A percentile compares a stretch with the other conserved stretches of the same genome.
These are phyloP conservation scores for Yamadazyma sp. DNA, from an alignment of 1,139 yeast species.

Conservation along the genomic window DNA sequence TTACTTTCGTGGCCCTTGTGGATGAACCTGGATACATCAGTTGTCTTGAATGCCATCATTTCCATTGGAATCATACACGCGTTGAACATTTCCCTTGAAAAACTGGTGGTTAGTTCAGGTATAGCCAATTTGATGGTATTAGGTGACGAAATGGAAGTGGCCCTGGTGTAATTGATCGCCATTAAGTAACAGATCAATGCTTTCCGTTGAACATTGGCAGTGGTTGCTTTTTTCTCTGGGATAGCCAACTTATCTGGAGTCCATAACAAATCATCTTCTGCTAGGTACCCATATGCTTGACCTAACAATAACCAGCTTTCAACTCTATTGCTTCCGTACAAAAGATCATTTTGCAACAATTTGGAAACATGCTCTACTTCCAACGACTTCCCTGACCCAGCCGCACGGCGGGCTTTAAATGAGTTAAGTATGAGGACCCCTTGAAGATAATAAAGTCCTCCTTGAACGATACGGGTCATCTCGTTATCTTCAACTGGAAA, in stretches of 20 bases:
- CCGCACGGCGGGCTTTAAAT: conserved; percentile 66
- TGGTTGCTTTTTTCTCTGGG: conserved; percentile 57
- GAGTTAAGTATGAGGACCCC: conserved; percentile 68
- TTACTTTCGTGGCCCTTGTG: conserved; percentile 24
- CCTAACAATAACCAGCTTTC: conserved; percentile 90
- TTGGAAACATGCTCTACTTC: conserved; percentile 76
- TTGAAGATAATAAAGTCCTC: conserved; percentile 73
- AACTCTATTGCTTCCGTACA: conserved; percentile 63
- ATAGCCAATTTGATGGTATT: conserved; percentile 31
- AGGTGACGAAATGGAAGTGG: conserved; percentile 15
- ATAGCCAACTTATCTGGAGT: conserved; percentile 79
- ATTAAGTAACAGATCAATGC: conserved; percentile 72
- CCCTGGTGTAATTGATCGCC: conserved; percentile 59
- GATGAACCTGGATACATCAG: conserved; percentile 34
- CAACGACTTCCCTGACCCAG: conserved; percentile 76
- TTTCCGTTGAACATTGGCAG: conserved; percentile 68
- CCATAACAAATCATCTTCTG: conserved; percentile 89
- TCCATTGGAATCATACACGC: conserved; percentile 69
- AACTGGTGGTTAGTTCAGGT: conserved; percentile 52
- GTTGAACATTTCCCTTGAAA: conserved; percentile 62
- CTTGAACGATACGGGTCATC: conserved; percentile 18
- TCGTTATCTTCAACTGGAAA: conserved; percentile 12
- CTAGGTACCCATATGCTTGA: conserved; percentile 74
- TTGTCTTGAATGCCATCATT: conserved; percentile 51
- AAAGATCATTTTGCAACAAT: conserved; percentile 64